Conservation (phyloP, 2,329 filamentous ascomycete genomes). For the Fusarium sororula region DNA sequence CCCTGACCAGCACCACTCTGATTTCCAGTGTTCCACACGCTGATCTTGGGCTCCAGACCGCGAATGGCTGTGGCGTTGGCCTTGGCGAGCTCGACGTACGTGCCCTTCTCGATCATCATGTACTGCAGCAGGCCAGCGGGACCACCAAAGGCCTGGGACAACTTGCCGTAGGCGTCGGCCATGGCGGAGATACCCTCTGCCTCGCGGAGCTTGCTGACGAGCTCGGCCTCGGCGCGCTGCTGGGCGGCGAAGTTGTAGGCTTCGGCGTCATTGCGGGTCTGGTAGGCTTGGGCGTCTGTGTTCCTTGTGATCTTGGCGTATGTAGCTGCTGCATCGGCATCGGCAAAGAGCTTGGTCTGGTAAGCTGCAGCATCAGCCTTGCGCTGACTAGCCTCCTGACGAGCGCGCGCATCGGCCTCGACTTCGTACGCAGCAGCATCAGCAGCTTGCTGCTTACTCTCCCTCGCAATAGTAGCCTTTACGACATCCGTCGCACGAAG, state of each 20-base stretch:
- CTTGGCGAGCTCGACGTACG: conserved; percentile 78
- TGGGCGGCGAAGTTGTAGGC: conserved; percentile 49
- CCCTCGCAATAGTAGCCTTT: conserved; percentile 75
- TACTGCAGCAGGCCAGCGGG: conserved; percentile 82
- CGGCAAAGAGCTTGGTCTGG: conserved; percentile 58
- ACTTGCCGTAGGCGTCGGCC: conserved; percentile 80
- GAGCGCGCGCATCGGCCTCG: conserved; percentile 66
- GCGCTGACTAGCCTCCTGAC: conserved; percentile 63
- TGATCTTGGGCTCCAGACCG: conserved; percentile 88
- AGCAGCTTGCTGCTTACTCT: conserved; percentile 74
- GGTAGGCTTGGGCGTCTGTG: conserved; percentile 62
- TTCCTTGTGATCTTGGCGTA: conserved; percentile 60
- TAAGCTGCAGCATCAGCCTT: conserved; percentile 62
- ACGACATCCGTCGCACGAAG: conserved; percentile 81
- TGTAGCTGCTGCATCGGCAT: conserved; percentile 55
- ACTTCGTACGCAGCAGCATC: conserved; percentile 73
- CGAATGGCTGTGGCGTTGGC: conserved; percentile 80
- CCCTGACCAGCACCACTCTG: conserved; percentile 50
- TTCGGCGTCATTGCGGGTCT: conserved; percentile 58
- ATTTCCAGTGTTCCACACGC: conserved; percentile 83
- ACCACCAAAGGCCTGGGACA: conserved; percentile 78
- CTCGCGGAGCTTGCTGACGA: conserved; percentile 72
- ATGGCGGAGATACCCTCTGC: conserved; percentile 81
- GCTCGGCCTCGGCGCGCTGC: conserved; percentile 67
- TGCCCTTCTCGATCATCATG: conserved; percentile 87